Conservation (phyloP, 1,139 yeast species). For the Yamadazyma atmosphaerica region DNA sequence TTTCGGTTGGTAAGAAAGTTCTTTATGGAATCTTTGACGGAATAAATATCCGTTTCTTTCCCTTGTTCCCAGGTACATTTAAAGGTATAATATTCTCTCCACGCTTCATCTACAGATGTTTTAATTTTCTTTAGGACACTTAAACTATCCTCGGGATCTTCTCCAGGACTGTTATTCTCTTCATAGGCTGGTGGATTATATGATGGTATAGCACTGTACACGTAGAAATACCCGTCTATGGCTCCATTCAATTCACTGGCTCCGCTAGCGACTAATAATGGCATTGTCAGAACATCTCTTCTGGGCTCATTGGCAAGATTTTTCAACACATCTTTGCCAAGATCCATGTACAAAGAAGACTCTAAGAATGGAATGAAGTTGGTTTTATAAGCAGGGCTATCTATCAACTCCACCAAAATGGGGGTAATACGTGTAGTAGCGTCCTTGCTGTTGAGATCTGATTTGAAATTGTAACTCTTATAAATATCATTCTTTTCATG, state of each 20-base stretch:
- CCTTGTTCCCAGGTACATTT: conserved; percentile 58
- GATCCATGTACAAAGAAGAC: conserved; percentile 60
- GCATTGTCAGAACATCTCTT: conserved; percentile 61
- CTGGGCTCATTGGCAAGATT: conserved; percentile 70
- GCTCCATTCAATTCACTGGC: conserved; percentile 73
- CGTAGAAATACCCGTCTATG: conserved; percentile 70
- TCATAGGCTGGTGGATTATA: conserved; percentile 54
- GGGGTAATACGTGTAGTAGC: conserved; percentile 52
- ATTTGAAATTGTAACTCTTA: conserved; percentile 18
- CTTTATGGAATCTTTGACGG: conserved; percentile 56
- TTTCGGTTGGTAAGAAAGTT: conserved; percentile 53
- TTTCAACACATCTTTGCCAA: conserved; percentile 57
- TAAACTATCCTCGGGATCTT: conserved; percentile 21
- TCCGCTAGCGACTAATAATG: conserved; percentile 72
- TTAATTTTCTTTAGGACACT: conserved; percentile 40
- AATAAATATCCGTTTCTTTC: conserved; percentile 64
- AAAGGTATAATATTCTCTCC: conserved; percentile 65
- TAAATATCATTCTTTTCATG: conserved; percentile 26
- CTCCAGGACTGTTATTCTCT: conserved; percentile 13
- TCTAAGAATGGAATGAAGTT: conserved; percentile 75
- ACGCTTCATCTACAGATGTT: conserved; percentile 63
- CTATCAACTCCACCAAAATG: conserved; percentile 64
- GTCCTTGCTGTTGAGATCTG: conserved; percentile 25
- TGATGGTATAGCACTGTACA: conserved; percentile 67
- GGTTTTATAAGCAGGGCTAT: conserved; percentile 69